A percentile compares a stretch with the other conserved stretches of the same genome.
Conservation (phyloP, 176 grass and related monocot genomes). For the Oryza meyeriana region DNA sequence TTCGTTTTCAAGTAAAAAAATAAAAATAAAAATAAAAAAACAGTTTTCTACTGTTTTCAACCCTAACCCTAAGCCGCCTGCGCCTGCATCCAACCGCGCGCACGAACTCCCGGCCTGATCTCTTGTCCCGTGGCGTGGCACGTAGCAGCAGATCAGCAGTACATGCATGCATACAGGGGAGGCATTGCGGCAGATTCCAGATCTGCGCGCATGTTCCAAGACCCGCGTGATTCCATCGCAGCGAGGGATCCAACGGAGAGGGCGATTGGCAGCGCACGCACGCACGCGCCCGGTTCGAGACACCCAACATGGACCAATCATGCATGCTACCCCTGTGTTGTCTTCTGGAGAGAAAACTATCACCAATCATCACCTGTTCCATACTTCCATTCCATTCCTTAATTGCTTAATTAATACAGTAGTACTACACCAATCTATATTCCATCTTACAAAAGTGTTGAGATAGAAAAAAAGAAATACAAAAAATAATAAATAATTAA, state of each 20-base stretch:
- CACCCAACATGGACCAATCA: background rate
- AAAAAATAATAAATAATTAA: background rate
- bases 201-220: slow-evolving; percentile 7
- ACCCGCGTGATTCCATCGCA: background rate
- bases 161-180: background rate
- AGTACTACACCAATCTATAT: background rate
- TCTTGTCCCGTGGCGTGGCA: background rate
- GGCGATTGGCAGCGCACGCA: too few relatives aligned
- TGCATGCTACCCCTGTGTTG: background rate
- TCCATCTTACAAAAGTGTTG: slow-evolving; percentile 19
- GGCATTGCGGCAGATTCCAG: background rate
- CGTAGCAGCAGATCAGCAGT: too few relatives aligned
- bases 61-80: background rate
- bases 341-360: background rate
- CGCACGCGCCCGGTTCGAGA: background rate
- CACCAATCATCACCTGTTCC: slow-evolving; percentile 10
- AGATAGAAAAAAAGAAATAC: background rate
- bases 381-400: background rate
- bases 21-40: too few relatives aligned
- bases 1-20: too few relatives aligned
- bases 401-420: background rate
- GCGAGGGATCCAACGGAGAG: background rate
- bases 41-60: too few relatives aligned
- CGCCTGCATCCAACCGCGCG: background rate
- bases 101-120: background rate